Conservation (phyloP, 192 early-diverging fungal genomes). For the Spinellus fusiger region DNA sequence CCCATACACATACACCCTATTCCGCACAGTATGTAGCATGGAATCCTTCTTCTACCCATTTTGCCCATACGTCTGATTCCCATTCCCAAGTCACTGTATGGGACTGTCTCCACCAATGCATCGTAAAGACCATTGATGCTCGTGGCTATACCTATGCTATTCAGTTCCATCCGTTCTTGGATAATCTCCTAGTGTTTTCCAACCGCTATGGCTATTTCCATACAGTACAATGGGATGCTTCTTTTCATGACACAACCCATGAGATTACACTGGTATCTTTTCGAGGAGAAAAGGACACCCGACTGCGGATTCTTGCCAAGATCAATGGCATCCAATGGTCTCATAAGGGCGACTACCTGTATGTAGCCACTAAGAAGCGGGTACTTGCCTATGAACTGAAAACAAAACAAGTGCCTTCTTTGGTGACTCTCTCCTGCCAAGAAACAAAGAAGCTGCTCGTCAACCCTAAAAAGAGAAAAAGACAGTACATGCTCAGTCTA, state of each 20-base stretch:
- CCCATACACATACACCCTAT: conserved; percentile 10
- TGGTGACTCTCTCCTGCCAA: not conserved
- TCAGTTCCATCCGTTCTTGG: conserved; percentile 39
- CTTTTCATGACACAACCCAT: conserved; percentile 24
- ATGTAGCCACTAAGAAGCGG: conserved; percentile 38
- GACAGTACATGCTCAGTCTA: not conserved
- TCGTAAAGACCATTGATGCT: conserved; percentile 23
- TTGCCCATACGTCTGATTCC: conserved; percentile 47
- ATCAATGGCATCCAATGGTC: conserved; percentile 46
- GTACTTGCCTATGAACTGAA: conserved; percentile 39
- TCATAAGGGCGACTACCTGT: conserved; percentile 35
- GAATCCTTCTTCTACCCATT: conserved; percentile 37
- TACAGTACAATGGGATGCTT: conserved; percentile 34
- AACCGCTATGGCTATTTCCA: conserved; percentile 52
- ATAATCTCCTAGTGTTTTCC: conserved; percentile 37
- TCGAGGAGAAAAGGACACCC: conserved; percentile 34
- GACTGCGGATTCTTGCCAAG: conserved; percentile 38
- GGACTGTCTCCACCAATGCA: conserved; percentile 31
- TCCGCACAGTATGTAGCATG: conserved; percentile 43
- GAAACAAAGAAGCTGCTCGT: not conserved
- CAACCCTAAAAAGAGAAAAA: not conserved
- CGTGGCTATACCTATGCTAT: conserved; percentile 37
- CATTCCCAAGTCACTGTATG: conserved; percentile 36
- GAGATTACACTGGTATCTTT: conserved; percentile 49
- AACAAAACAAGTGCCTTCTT: not conserved